These are phyloP conservation scores for Galerina marginata DNA, from an alignment of 768 basidiomycete species.

Conservation along the genomic window DNA sequence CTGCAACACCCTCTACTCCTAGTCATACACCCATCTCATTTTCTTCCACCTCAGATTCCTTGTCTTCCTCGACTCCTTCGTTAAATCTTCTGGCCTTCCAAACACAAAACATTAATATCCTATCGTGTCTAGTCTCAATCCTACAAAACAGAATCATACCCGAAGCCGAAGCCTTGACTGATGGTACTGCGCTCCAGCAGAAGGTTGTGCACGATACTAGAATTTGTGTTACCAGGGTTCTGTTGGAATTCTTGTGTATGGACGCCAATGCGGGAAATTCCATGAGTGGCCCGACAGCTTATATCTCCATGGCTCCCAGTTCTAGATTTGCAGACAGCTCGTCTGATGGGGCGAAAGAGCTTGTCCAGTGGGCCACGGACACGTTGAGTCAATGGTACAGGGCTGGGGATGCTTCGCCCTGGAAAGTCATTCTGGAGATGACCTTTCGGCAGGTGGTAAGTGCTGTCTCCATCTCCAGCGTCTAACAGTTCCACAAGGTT, in stretches of 20 bases:
- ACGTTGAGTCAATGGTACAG: conserved; percentile 28
- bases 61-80: conserved; percentile 6
- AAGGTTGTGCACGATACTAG: conserved; percentile 37
- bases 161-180: conserved; percentile 47
- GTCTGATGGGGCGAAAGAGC: conserved; percentile 6
- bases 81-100: background rate
- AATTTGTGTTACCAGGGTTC: conserved; percentile 46
- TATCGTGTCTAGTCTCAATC: conserved; percentile 37
- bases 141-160: conserved; percentile 54
- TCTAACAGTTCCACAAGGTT: too few relatives aligned
- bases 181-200: conserved; percentile 15
- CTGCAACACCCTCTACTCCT: conserved; percentile 2
- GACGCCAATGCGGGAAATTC: conserved; percentile 8
- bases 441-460: conserved; percentile 27
- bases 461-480: conserved; percentile 11
- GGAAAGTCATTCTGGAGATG: conserved; percentile 28
- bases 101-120: conserved; percentile 22
- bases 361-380: conserved; percentile 24
- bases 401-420: conserved; percentile 14
- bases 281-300: too few relatives aligned
- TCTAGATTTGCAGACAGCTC: background rate
- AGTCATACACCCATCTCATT: background rate
- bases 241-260: conserved; percentile 42
- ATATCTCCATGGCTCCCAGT: conserved; percentile 8
- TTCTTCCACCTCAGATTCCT: conserved; percentile 12